Evolutionary conservation across 805 yeast genomes (phyloP).

Genomic region (Wickerhamomyces queroliae): DNA sequence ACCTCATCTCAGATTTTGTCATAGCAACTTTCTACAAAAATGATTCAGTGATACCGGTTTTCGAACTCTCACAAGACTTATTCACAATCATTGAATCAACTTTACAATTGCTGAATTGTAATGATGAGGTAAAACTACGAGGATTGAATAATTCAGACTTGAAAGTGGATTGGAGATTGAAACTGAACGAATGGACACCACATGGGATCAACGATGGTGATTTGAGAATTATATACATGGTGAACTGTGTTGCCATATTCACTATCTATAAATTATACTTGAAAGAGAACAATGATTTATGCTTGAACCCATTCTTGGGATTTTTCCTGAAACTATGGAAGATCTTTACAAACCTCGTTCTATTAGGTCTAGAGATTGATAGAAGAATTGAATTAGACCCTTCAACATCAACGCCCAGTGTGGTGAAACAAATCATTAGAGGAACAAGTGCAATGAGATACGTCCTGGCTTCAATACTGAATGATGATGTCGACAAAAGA

Average conservation of each 20-base stretch:
- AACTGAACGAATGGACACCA: conserved; percentile 33
- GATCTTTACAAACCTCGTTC: conserved; percentile 51
- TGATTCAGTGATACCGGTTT: conserved; percentile 26
- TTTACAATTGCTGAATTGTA: conserved; percentile 31
- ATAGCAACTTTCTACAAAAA: conserved; percentile 26
- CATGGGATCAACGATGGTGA: conserved; percentile 27
- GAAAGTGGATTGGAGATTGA: conserved; percentile 26
- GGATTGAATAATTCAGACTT: conserved; percentile 34
- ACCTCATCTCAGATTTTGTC: conserved; percentile 46
- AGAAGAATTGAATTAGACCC: conserved; percentile 38
- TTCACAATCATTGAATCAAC: conserved; percentile 33
- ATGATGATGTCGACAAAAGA: conserved; percentile 36
- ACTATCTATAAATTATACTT: conserved; percentile 38
- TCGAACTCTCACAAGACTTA: conserved; percentile 26
- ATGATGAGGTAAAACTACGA: conserved; percentile 36
- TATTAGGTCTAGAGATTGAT: conserved; percentile 57
- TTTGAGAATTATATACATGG: conserved; percentile 40
- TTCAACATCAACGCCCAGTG: conserved; percentile 31
- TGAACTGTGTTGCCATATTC: conserved; percentile 35
- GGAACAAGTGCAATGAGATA: conserved; percentile 63
- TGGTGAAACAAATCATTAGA: conserved; percentile 43
- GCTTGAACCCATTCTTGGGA: conserved; percentile 57
- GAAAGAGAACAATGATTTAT: conserved; percentile 29
- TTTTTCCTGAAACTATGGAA: conserved; percentile 61
- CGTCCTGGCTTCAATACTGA: conserved; percentile 54